Conservation (phyloP, 768 basidiomycete genomes). For the Amanita fuliginea region DNA sequence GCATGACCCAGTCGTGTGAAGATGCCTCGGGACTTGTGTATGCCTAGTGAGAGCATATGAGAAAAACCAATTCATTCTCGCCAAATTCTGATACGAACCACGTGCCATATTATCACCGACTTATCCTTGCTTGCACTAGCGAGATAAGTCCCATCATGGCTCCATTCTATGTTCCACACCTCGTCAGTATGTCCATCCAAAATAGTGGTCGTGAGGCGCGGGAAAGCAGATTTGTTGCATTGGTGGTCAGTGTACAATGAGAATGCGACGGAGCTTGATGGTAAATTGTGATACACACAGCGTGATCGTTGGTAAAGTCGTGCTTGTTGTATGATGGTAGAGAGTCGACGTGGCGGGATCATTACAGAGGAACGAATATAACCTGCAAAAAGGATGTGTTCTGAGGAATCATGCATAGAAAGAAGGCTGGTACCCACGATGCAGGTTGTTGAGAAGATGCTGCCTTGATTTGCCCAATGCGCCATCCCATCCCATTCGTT, state of each 20-base stretch:
- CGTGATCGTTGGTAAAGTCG: constrained; percentile 65
- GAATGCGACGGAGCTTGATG: constrained; percentile 41
- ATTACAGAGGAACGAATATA: constrained; percentile 87
- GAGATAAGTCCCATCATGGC: constrained; percentile 73
- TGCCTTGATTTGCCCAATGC: constrained; percentile 70
- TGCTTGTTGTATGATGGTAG: constrained; percentile 79
- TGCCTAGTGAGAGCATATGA: constrained; percentile 7
- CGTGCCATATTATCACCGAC: constrained; percentile 81
- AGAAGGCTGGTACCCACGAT: constrained; percentile 42
- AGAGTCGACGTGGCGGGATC: constrained; percentile 85
- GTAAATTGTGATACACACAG: constrained; percentile 83
- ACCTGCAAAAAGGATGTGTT: constrained; percentile 29
- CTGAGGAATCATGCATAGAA: not conserved
- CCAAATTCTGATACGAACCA: constrained; percentile 40
- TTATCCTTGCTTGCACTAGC: constrained; percentile 87
- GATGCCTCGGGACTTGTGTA: constrained; percentile 38
- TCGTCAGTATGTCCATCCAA: constrained; percentile 84
- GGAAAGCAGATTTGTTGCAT: constrained; percentile 76
- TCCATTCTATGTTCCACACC: constrained; percentile 96
- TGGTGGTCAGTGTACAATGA: constrained; percentile 85
- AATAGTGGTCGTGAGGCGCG: constrained; percentile 74
- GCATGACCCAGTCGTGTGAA: constrained; percentile 47
- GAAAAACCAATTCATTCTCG: constrained; percentile 9
- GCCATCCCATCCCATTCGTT: constrained; percentile 84
- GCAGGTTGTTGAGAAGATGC: constrained; percentile 65